Evolutionary conservation across 208 protist genomes (phyloP).

Genomic region (Strigomonas culicis): DNA sequence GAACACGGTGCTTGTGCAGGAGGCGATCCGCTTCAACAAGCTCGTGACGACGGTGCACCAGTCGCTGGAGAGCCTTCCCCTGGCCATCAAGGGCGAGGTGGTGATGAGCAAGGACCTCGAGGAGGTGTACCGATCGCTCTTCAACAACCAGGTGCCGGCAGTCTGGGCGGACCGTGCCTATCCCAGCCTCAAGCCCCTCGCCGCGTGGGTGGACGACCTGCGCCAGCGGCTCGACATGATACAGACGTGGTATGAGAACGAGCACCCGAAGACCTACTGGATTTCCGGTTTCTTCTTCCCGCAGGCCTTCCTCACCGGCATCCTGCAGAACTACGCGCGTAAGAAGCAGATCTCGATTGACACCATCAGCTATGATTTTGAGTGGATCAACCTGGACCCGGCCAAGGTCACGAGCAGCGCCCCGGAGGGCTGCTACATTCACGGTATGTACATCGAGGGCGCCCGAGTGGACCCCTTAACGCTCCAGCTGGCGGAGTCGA

Average conservation of each 20-base stretch:
- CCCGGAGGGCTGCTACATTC: conserved; percentile 90
- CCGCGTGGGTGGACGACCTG: conserved; percentile 94
- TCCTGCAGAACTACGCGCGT: conserved; percentile 95
- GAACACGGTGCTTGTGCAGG: conserved; percentile 98
- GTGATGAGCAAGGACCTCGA: conserved; percentile 98
- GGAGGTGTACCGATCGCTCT: conserved; percentile 90
- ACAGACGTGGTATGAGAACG: conserved; percentile 91
- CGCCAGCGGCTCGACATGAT: conserved; percentile 91
- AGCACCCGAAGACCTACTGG: conserved; percentile 93
- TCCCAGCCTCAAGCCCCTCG: conserved; percentile 93
- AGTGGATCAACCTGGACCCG: conserved; percentile 55
- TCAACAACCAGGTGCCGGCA: conserved; percentile 95
- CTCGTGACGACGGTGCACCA: conserved; percentile 81
- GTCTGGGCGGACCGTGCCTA: conserved; percentile 92
- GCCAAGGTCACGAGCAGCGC: conserved; percentile 40
- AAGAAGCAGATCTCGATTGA: conserved; percentile 93
- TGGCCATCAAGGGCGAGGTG: conserved; percentile 96
- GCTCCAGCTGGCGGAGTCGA: conserved; percentile 79
- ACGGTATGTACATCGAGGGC: conserved; percentile 96
- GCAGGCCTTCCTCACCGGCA: conserved; percentile 93
- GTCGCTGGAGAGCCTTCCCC: conserved; percentile 78
- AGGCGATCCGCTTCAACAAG: conserved; percentile 96
- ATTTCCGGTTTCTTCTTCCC: conserved; percentile 98
- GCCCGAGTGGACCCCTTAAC: conserved; percentile 72
- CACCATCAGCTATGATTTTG: conserved; percentile 92